Evolutionary conservation across 2,329 filamentous ascomycete genomes (phyloP).

Genomic region (Sordariomycetes sp.): DNA sequence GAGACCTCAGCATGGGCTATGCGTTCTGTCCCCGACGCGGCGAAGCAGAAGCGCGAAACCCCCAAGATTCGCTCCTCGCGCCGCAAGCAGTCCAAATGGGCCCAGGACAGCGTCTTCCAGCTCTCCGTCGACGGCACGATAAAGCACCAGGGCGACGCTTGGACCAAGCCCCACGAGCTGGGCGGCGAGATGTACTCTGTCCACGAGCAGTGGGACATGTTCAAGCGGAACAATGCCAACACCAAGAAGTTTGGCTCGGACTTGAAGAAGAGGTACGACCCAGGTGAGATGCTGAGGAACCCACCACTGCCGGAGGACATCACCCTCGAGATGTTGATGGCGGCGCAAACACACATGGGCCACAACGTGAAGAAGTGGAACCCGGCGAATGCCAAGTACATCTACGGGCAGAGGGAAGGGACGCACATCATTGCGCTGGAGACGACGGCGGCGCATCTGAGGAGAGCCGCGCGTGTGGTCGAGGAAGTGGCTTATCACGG

Average conservation of each 20-base stretch:
- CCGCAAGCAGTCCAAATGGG: conserved; percentile 21
- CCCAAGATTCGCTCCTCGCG: no score
- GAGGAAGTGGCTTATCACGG: conserved; percentile 75
- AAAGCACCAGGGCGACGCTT: conserved; percentile 20
- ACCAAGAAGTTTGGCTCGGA: conserved; percentile 39
- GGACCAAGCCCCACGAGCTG: conserved; percentile 20
- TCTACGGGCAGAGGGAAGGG: conserved; percentile 79
- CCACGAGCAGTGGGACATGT: conserved; percentile 28
- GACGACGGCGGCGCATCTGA: conserved; percentile 76
- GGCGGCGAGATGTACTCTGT: conserved; percentile 24
- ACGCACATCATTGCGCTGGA: conserved; percentile 93
- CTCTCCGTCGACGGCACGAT: conserved; percentile 20
- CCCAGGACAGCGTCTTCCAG: conserved; percentile 21
- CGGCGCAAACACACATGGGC: conserved; percentile 79
- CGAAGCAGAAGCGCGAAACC: background rate
- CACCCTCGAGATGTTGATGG: conserved; percentile 83
- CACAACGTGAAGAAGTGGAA: conserved; percentile 92
- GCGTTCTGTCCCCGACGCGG: no score
- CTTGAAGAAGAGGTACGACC: conserved; percentile 50
- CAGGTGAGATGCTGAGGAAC: conserved; percentile 55
- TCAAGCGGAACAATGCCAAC: conserved; percentile 26
- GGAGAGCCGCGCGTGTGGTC: conserved; percentile 88
- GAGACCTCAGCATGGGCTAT: background rate
- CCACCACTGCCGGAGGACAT: conserved; percentile 73
- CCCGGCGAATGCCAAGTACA: conserved; percentile 86